Conservation (phyloP, 345 rosid species). For the Lumnitzera racemosa region DNA sequence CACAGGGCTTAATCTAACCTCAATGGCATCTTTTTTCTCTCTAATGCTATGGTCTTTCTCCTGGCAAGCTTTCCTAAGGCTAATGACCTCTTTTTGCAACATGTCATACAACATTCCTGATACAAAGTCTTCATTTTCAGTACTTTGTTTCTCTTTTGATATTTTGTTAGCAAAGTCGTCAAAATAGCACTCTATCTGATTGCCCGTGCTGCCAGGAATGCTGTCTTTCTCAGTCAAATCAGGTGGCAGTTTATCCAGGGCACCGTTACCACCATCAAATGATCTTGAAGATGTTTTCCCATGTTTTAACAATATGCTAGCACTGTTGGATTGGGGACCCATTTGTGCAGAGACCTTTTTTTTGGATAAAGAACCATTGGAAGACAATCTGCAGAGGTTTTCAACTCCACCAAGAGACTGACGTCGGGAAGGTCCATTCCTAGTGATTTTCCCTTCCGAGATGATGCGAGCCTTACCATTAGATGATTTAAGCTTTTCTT, state of each 20-base stretch:
- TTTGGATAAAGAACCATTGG: slow-evolving; percentile 25
- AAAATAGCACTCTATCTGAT: slow-evolving; percentile 5
- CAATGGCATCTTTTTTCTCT: slow-evolving; percentile 37
- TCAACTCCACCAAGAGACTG: slow-evolving; percentile 36
- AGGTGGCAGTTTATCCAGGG: slow-evolving; percentile 18
- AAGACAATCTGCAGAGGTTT: slow-evolving; percentile 14
- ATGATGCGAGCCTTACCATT: slow-evolving; percentile 13
- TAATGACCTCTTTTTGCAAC: slow-evolving; percentile 35
- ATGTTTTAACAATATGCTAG: slow-evolving; percentile 20
- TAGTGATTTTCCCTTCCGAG: slow-evolving; percentile 17
- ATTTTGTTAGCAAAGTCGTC: slow-evolving; percentile 15
- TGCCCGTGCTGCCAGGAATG: background rate
- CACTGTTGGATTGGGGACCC: slow-evolving; percentile 22
- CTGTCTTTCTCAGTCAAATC: slow-evolving; percentile 13
- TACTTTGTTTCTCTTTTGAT: slow-evolving; percentile 12
- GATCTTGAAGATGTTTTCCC: slow-evolving; percentile 23
- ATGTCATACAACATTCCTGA: slow-evolving; percentile 37
- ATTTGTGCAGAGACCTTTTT: slow-evolving; percentile 14
- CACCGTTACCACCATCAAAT: slow-evolving; percentile 27
- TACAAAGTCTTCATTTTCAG: slow-evolving; percentile 23
- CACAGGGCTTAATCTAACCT: slow-evolving; percentile 15
- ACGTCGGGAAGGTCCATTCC: slow-evolving; percentile 24
- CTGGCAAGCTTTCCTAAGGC: slow-evolving; percentile 29
- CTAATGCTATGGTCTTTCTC: slow-evolving; percentile 34
- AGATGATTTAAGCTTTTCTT: slow-evolving; percentile 30